These are phyloP conservation scores for Tuber umbilicatum DNA, from an alignment of 495 filamentous ascomycete genomes.

Conservation along the genomic window DNA sequence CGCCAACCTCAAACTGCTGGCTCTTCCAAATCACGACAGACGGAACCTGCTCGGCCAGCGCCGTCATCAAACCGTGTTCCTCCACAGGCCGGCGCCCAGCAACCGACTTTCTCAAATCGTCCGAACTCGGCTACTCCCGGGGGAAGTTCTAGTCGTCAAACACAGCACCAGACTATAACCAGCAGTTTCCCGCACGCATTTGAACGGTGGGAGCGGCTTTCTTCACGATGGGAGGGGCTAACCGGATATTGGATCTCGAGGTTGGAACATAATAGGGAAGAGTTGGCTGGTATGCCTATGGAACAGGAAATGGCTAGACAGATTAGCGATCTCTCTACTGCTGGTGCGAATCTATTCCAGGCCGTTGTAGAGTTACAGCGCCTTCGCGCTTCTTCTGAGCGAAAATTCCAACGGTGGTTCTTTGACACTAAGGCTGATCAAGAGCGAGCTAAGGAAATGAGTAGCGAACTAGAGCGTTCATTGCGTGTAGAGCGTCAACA, in stretches of 20 bases:
- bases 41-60: constrained; percentile 20
- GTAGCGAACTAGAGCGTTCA: constrained; percentile 66
- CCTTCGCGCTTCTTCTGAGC: constrained; percentile 88
- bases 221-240: constrained; percentile 95
- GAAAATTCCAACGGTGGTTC: constrained; percentile 98
- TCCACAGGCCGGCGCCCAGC: constrained; percentile 34
- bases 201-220: constrained; percentile 92
- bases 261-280: constrained; percentile 79
- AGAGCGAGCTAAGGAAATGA: constrained; percentile 77
- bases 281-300: constrained; percentile 71
- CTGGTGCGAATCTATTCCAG: constrained; percentile 94
- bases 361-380: constrained; percentile 94
- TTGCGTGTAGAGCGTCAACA: constrained; percentile 66
- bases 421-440: constrained; percentile 86
- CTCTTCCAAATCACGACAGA: constrained; percentile 17
- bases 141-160: constrained; percentile 26
- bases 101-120: constrained; percentile 41
- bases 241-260: constrained; percentile 95
- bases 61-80: constrained; percentile 31
- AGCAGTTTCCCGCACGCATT: constrained; percentile 88
- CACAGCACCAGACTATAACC: constrained; percentile 46
- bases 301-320: constrained; percentile 84
- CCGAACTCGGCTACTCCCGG: constrained; percentile 25
- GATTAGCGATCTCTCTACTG: constrained; percentile 89
- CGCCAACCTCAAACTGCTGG: constrained; percentile 17